These are phyloP conservation scores for Trichoderma sp. DNA, from an alignment of 2,329 filamentous ascomycete genomes.

Conservation along the genomic window DNA sequence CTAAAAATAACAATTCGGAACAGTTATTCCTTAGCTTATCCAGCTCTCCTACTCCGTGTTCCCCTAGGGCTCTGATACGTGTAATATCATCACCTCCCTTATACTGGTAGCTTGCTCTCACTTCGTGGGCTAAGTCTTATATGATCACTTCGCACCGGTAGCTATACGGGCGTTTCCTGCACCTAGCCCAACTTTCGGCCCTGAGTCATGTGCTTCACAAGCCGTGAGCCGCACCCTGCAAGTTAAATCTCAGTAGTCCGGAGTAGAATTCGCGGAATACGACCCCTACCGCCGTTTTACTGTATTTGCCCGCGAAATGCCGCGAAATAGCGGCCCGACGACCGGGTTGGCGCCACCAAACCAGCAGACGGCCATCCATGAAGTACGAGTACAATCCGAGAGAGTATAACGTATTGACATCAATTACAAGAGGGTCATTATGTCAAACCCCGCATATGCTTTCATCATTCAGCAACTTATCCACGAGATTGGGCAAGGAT, in stretches of 20 bases:
- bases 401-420: not conserved
- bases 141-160: not conserved
- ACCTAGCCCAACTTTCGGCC: not conserved
- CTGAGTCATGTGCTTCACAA: not conserved
- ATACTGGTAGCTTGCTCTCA: not conserved
- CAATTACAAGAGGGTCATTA: not conserved
- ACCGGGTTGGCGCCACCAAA: not conserved
- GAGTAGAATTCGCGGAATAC: not conserved
- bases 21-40: not conserved
- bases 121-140: not conserved
- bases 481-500: not conserved
- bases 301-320: not conserved
- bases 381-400: not conserved
- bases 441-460: not conserved
- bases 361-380: not conserved
- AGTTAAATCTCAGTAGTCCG: not conserved
- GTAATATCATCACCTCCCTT: not conserved
- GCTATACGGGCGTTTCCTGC: not conserved
- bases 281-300: not conserved
- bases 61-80: not conserved
- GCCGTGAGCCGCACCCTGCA: not conserved
- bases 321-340: not conserved
- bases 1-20: not conserved
- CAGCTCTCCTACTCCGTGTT: not conserved
- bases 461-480: not conserved